Evolutionary conservation across 306 rosid species (phyloP).

Genomic region (Cucurbita argyrosperma): DNA sequence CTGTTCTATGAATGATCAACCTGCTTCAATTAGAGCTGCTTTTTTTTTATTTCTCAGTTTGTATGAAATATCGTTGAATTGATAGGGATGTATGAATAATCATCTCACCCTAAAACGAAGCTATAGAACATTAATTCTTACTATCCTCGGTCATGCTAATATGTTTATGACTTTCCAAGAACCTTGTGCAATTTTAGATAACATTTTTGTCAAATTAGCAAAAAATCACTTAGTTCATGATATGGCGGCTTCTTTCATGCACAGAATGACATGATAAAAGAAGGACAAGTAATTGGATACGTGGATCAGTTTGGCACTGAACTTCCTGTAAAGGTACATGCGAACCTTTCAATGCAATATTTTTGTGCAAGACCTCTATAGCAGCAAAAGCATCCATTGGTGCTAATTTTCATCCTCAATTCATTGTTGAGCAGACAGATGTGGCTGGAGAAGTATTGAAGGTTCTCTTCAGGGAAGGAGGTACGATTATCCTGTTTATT

Average conservation of each 20-base stretch:
- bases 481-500: constrained; percentile 23
- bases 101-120: not conserved
- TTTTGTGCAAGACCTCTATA: not conserved
- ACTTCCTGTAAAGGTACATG: constrained; percentile 68
- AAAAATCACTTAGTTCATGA: not conserved
- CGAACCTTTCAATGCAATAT: constrained; percentile 12
- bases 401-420: not conserved
- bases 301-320: constrained; percentile 80
- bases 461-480: constrained; percentile 84
- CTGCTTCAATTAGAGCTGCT: not conserved
- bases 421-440: constrained; percentile 56
- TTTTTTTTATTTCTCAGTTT: not conserved
- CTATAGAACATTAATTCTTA: not conserved
- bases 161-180: not conserved
- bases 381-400: not conserved
- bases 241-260: constrained; percentile 12
- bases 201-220: not conserved
- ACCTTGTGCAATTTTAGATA: not conserved
- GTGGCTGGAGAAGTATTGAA: constrained; percentile 79
- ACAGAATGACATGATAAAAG: constrained; percentile 76
- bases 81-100: not conserved
- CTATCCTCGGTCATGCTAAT: not conserved
- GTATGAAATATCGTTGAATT: not conserved
- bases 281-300: constrained; percentile 86
- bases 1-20: not conserved